Evolutionary conservation across 306 rosid genomes (phyloP).

Genomic region (Arachis hypogaea): DNA sequence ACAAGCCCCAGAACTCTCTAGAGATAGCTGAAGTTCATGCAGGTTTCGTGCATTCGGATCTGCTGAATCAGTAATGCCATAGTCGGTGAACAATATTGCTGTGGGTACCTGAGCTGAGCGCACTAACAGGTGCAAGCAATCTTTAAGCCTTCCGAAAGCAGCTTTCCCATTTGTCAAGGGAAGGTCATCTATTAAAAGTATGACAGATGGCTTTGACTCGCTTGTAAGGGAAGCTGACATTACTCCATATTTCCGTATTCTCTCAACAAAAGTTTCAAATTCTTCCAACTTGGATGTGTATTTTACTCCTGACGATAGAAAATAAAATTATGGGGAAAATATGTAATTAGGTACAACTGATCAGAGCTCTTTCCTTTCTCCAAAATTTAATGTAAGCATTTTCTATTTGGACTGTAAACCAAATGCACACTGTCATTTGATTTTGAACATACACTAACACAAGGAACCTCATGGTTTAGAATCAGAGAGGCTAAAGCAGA

Average conservation of each 20-base stretch:
- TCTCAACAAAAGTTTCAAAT: conserved; percentile 82
- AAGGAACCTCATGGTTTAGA: conserved; percentile 19
- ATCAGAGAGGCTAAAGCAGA: conserved; percentile 8
- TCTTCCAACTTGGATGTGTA: conserved; percentile 92
- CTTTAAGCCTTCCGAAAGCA: conserved; percentile 68
- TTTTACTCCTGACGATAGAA: conserved; percentile 55
- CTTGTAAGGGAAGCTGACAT: conserved; percentile 51
- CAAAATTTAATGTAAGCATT: conserved; percentile 3
- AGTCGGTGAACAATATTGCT: conserved; percentile 75
- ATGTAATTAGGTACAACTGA: conserved; percentile 27
- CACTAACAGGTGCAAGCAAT: conserved; percentile 71
- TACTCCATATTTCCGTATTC: conserved; percentile 78
- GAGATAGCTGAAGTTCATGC: conserved; percentile 68
- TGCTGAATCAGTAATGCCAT: conserved; percentile 68
- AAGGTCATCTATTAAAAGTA: conserved; percentile 88
- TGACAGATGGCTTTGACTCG: conserved; percentile 65
- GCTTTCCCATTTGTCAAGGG: conserved; percentile 72
- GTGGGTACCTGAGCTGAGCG: conserved; percentile 76
- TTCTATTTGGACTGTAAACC: conserved; percentile 22
- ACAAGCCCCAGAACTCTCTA: conserved; percentile 92
- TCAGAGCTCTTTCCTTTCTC: not conserved
- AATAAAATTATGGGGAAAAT: conserved; percentile 8
- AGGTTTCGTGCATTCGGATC: conserved; percentile 57
- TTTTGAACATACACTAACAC: conserved; percentile 21
- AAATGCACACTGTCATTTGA: conserved; percentile 15